These are phyloP conservation scores for Naematelia encephala DNA, from an alignment of 768 basidiomycete genomes.

Conservation along the genomic window DNA sequence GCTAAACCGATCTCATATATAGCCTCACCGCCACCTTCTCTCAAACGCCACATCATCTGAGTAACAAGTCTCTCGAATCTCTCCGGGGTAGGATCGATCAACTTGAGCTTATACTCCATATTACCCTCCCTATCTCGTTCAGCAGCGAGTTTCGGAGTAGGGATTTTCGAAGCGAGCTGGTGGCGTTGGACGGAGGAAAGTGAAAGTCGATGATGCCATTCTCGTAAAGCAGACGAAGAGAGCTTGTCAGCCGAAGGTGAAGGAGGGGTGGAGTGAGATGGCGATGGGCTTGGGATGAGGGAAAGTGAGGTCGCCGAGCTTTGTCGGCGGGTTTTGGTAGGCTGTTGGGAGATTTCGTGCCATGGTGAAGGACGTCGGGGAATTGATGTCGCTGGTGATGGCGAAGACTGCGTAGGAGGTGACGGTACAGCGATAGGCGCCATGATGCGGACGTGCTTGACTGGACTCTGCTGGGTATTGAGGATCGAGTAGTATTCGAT, in stretches of 20 bases:
- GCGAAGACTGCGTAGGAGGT: neutral
- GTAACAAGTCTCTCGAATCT: conserved; percentile 67
- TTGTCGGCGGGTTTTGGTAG: conserved; percentile 21
- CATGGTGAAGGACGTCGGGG: conserved; percentile 42
- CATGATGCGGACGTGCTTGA: neutral
- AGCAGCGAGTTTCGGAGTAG: conserved; percentile 33
- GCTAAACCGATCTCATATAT: conserved; percentile 75
- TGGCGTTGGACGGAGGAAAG: conserved; percentile 8
- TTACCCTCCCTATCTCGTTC: conserved; percentile 62
- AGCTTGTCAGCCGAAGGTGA: conserved; percentile 34
- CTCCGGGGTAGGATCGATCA: conserved; percentile 65
- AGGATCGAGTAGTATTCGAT: no score
- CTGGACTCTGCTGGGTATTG: neutral
- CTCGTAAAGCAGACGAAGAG: conserved; percentile 15
- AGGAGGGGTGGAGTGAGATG: conserved; percentile 19
- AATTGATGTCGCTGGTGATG: conserved; percentile 3
- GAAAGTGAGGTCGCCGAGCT: conserved; percentile 11
- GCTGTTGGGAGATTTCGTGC: conserved; percentile 37
- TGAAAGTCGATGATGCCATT: conserved; percentile 26
- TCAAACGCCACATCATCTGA: conserved; percentile 90
- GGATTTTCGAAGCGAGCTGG: neutral
- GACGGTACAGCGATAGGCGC: neutral
- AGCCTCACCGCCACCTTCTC: conserved; percentile 77
- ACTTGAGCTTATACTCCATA: conserved; percentile 91
- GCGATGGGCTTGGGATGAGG: neutral